Percentiles rank a stretch among this genome's conserved stretches.
phyloP scores from a whole-genome alignment of 2,329 filamentous ascomycete species.

The Alternaria longipes region DNA sequence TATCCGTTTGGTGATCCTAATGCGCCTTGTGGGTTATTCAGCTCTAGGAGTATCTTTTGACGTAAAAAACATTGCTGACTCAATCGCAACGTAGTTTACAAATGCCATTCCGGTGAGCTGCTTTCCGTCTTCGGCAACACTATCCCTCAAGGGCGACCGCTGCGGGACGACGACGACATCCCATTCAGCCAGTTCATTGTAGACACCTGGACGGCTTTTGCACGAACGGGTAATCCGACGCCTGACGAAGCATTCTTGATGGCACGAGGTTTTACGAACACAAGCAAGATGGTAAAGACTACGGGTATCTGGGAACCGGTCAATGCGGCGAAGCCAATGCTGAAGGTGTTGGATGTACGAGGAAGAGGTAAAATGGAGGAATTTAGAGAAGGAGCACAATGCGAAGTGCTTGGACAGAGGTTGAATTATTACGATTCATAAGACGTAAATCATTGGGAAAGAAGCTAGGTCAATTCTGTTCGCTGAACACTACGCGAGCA shows the following conservation, averaged over 20 bases:
- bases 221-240: slow-evolving; percentile 11
- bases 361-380: not conserved
- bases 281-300: not conserved
- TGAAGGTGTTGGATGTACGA: not conserved
- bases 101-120: not conserved
- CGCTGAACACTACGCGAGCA: not conserved
- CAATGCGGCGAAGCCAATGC: not conserved
- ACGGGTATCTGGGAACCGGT: not conserved
- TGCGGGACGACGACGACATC: not conserved
- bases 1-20: slow-evolving; percentile 40
- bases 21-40: slow-evolving; percentile 9
- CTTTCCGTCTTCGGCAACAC: not conserved
- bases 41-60: not conserved
- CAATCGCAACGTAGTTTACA: not conserved
- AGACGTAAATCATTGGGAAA: not conserved
- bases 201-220: not conserved
- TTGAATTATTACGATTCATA: not conserved
- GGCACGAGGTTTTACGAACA: not conserved
- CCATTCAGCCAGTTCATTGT: not conserved
- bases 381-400: not conserved
- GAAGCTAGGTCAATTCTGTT: not conserved
- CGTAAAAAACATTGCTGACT: not conserved
- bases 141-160: not conserved
- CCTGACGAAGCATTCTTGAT: not conserved
- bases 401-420: not conserved